Base-by-base conservation (phyloP, 2,329 filamentous ascomycete genomes). In the Calonectria pseudoreteaudii region DNA sequence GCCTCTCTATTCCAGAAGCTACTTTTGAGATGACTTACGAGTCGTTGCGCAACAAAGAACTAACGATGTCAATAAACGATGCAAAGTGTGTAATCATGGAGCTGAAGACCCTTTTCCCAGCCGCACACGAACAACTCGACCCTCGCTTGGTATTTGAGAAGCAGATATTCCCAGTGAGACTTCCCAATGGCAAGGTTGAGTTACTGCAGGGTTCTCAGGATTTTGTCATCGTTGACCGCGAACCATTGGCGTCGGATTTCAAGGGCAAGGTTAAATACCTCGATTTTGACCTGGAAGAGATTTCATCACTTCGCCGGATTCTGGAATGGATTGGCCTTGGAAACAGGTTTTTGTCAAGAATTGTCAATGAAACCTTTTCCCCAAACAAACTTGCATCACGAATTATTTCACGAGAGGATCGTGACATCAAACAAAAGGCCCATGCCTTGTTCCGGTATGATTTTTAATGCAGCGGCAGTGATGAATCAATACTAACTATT, bases 221-320 rank as follows among this genome's bases (percentile, higher is more conserved):
- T 28, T 87, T 87, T 64, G 81, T 79, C 14, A 81, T 87, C 1
- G 67, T 79, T 1, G 85, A 87, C 64, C 82, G 82, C 30, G 79
- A 84, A 10, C 23, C 49, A 0, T 66, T 85, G 2, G 66, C 58
- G 0, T 74, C 79, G 4, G 66, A 73, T 0, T 87, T 87, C 62
- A 26, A 64, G 0, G 26, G 66, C 7, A 77, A 71, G 14, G 80
- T 82, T 4, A 85, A 82, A 60, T 71, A 84, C 3, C 76, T 87
- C 0, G 84, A 86, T 70, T 86, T 86, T 66, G 75, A 58, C 0
- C 60, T 85, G 2, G 78, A 84, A 9, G 83, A 87, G 1, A 76
- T 85, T 85, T 5, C 74, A 71, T 2, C 72, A 68, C 0, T 87
- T 0, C 69, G 68, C 4, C 79, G 78, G 0, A 82, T 87, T 6